phyloP scores from a whole-genome alignment of 2,329 filamentous ascomycete species.

The Fusarium foetens region DNA sequence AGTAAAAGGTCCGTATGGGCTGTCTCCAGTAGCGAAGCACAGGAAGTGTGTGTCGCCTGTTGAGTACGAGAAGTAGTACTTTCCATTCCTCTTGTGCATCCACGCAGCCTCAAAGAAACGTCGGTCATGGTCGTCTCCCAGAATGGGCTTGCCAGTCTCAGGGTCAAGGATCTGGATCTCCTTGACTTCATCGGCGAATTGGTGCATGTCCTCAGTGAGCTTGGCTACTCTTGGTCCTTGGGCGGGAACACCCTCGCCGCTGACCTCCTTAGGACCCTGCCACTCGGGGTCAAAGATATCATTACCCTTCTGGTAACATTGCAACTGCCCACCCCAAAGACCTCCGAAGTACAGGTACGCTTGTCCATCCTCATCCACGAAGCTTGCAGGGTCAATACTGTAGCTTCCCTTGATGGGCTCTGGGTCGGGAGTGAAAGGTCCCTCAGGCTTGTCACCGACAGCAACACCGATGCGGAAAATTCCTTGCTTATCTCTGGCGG shows the following conservation, averaged over 20 bases:
- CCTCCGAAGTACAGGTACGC: conserved; percentile 75
- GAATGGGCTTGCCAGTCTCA: conserved; percentile 67
- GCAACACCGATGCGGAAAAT: conserved; percentile 82
- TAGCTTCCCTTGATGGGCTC: conserved; percentile 74
- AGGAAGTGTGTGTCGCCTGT: conserved; percentile 82
- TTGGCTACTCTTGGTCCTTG: conserved; percentile 74
- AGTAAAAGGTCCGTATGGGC: conserved; percentile 76
- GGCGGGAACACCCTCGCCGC: conserved; percentile 64
- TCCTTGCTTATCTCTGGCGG: conserved; percentile 74
- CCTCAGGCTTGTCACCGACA: conserved; percentile 69
- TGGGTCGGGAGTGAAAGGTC: conserved; percentile 74
- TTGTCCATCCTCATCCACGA: conserved; percentile 68
- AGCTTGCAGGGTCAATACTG: conserved; percentile 80
- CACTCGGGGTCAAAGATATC: conserved; percentile 64
- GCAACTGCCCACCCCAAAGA: conserved; percentile 82
- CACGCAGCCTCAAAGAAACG: conserved; percentile 85
- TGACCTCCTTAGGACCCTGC: conserved; percentile 68
- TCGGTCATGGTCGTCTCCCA: conserved; percentile 75
- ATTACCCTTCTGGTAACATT: conserved; percentile 73
- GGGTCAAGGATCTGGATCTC: conserved; percentile 73
- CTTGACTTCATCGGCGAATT: conserved; percentile 64
- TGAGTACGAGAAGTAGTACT: conserved; percentile 81
- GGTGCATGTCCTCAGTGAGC: conserved; percentile 72
- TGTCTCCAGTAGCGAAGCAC: conserved; percentile 73
- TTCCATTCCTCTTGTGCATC: conserved; percentile 77